phyloP scores from a whole-genome alignment of 148 eudicot species.

The Pouteria glomerata region DNA sequence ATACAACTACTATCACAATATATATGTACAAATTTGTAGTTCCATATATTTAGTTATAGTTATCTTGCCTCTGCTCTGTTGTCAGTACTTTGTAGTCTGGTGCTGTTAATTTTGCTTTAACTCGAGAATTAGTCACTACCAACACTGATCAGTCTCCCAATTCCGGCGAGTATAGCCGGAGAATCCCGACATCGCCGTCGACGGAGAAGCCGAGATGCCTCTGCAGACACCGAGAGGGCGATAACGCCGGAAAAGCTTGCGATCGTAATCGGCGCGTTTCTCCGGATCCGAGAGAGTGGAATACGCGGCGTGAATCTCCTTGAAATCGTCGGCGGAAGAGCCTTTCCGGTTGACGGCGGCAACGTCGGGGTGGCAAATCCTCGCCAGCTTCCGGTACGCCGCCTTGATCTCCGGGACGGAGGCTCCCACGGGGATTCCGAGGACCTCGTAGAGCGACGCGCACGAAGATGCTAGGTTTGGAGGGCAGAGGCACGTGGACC shows the following conservation, averaged over 20 bases:
- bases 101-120: no score
- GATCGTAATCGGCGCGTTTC: slow-evolving; percentile 63
- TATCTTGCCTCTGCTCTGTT: no score
- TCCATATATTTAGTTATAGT: no score
- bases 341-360: slow-evolving; percentile 8
- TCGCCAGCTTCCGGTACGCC: slow-evolving; percentile 59
- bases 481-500: background rate
- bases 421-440: slow-evolving; percentile 46
- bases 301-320: slow-evolving; percentile 52
- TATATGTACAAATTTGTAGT: no score
- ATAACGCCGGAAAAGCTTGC: slow-evolving; percentile 18
- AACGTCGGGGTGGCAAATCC: slow-evolving; percentile 62
- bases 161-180: slow-evolving; percentile 29
- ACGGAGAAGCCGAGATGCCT: slow-evolving; percentile 18
- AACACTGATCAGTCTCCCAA: slow-evolving; percentile 81
- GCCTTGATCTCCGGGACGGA: slow-evolving; percentile 48
- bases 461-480: background rate
- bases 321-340: slow-evolving; percentile 37
- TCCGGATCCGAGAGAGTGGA: slow-evolving; percentile 57
- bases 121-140: slow-evolving; percentile 27
- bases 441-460: slow-evolving; percentile 49
- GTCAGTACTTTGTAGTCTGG: no score
- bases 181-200: slow-evolving; percentile 10
- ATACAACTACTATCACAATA: no score
- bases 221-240: slow-evolving; percentile 7